Conservation (phyloP, 2,329 filamentous ascomycete species). For the Beauveria medogensis region DNA sequence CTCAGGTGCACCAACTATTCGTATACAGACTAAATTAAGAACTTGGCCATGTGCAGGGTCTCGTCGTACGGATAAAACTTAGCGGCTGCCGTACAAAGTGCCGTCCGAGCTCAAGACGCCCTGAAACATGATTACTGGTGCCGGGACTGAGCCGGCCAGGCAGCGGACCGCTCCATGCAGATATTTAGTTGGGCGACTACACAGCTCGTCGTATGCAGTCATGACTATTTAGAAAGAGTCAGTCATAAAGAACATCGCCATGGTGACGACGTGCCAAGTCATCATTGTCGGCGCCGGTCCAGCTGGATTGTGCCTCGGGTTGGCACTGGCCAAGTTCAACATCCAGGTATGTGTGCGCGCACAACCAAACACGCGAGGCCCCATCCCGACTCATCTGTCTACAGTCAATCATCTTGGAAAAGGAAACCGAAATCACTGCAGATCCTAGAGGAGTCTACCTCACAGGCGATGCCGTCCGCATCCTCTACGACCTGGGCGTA, state of each 20-base stretch:
- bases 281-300: background rate
- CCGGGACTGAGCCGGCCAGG: background rate
- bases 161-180: background rate
- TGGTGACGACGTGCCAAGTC: background rate
- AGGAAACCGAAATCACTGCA: slow-evolving; percentile 17
- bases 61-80: too few species aligned
- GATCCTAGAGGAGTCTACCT: slow-evolving; percentile 25
- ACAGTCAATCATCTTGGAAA: slow-evolving; percentile 20
- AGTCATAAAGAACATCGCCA: background rate
- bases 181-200: background rate
- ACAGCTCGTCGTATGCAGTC: background rate
- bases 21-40: too few species aligned
- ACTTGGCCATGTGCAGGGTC: too few species aligned
- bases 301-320: background rate
- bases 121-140: background rate
- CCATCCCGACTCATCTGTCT: background rate
- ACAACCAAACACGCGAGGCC: background rate
- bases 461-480: slow-evolving; percentile 23
- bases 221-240: too few species aligned
- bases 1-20: background rate
- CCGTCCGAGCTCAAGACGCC: background rate
- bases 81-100: background rate
- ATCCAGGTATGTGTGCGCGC: background rate
- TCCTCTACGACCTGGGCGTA: slow-evolving; percentile 18
- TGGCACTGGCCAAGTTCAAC: slow-evolving; percentile 1